These are phyloP conservation scores for Podaxis rugospora DNA, from an alignment of 768 basidiomycete genomes.

Conservation along the genomic window DNA sequence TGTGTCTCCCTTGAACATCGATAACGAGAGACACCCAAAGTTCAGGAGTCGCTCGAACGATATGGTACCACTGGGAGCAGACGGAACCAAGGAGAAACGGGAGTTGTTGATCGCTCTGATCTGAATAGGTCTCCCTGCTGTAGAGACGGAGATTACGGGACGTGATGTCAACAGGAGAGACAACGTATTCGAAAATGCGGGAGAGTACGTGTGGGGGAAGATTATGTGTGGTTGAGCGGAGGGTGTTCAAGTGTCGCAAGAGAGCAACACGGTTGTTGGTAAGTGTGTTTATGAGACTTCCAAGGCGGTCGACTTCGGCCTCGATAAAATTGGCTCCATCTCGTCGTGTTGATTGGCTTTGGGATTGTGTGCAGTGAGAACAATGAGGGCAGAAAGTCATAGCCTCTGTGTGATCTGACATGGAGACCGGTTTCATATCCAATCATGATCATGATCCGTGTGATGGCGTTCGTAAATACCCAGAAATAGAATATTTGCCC, in stretches of 20 bases:
- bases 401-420: not conserved
- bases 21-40: not conserved
- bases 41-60: not conserved
- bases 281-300: not conserved
- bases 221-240: not conserved
- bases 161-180: not conserved
- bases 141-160: not conserved
- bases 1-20: not conserved
- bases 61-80: not conserved
- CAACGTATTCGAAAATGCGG: not conserved
- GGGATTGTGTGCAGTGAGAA: not conserved
- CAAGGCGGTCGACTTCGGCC: not conserved
- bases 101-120: not conserved
- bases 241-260: not conserved
- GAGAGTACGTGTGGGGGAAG: not conserved
- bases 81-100: not conserved
- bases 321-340: not conserved
- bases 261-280: not conserved
- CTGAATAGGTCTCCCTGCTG: not conserved
- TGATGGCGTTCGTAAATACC: not conserved
- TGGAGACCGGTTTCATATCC: too few relatives aligned
- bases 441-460: not conserved
- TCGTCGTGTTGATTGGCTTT: not conserved
- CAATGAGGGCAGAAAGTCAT: not conserved
- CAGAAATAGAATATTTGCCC: not conserved